These are phyloP conservation scores for Erythrobasidium yunnanense DNA, from an alignment of 768 basidiomycete genomes.

Conservation along the genomic window DNA sequence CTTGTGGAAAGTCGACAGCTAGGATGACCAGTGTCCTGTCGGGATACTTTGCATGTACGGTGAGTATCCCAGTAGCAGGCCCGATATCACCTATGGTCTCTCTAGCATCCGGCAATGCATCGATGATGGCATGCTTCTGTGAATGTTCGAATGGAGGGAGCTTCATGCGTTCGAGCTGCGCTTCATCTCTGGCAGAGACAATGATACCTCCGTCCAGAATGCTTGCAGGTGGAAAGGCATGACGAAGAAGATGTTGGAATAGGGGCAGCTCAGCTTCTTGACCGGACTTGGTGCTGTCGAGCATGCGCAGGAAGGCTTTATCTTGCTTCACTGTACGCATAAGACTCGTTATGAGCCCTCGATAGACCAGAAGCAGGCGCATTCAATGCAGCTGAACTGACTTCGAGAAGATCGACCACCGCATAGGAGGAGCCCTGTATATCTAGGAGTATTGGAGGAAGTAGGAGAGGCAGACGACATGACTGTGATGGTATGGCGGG, in stretches of 20 bases:
- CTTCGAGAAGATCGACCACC: background rate
- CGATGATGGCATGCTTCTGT: background rate
- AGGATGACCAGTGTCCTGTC: slow-evolving; percentile 20
- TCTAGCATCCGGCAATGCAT: slow-evolving; percentile 2
- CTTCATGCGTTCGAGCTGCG: background rate
- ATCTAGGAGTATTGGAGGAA: background rate
- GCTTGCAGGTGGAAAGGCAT: background rate
- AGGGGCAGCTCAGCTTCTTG: background rate
- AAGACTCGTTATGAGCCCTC: background rate
- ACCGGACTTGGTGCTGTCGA: background rate
- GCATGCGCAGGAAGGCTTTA: background rate
- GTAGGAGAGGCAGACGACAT: too few relatives aligned
- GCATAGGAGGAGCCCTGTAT: background rate
- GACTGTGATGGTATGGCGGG: too few relatives aligned
- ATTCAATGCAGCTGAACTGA: background rate
- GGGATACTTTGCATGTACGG: slow-evolving; percentile 17
- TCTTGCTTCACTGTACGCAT: background rate
- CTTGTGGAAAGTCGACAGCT: slow-evolving; percentile 34
- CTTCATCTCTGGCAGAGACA: slow-evolving; percentile 6
- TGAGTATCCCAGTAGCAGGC: slow-evolving; percentile 30
- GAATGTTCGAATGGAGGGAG: background rate
- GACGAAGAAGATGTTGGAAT: background rate
- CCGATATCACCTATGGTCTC: slow-evolving; percentile 27
- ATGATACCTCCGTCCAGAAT: slow-evolving; percentile 11
- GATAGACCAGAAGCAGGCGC: background rate